Base-by-base conservation (phyloP, 2,329 filamentous ascomycete genomes). In the Herpotrichia juniperi region DNA sequence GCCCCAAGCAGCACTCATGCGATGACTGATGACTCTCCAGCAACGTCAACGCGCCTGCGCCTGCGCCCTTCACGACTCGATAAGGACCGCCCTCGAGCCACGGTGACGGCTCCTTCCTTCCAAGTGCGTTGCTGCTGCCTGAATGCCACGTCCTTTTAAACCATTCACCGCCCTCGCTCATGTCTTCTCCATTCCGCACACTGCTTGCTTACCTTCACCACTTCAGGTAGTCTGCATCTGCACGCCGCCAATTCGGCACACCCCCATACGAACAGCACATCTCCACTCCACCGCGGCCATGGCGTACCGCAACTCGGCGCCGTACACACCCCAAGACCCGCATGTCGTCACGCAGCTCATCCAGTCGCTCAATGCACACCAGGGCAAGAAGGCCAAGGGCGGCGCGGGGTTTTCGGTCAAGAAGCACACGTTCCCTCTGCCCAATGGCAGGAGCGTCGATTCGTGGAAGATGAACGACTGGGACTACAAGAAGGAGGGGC, bases 381-480 rank as follows among this genome's bases (percentile, higher is more conserved):
- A 75, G 64, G 67, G 68, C 31, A 74, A 74, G 48, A 74, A 75
- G 47, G 75, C 76, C 53, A 66, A 67, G 32, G 68, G 67, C 31
- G 68, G 77, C 53, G 87, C 83, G 57, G 79, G 79, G 2, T 90
- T 91, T 70, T 87, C 83, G 16, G 88, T 88, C 76, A 94, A 88
- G 74, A 96, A 92, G 78, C 86, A 84, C n/a, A 89, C 84, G 3
- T 99, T 91, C 69, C 64, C 79, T 1, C 83, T 97, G 5, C 80
- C 82, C 19, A 80, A 86, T 51, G 80, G 83, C 22, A 83, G 91
- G 59, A 79, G 78, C 5, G 90, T 97, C 50, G 86, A 94, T 69
- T 97, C 93, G 2, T 99, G 94, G 94, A 88, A 89, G 61, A 88
- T 97, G 75, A 87, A 89, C 64, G 94, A 99, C 61, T 96, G 89